phyloP scores from a whole-genome alignment of 2,329 filamentous ascomycete species.

The Exophiala alcalophila region DNA sequence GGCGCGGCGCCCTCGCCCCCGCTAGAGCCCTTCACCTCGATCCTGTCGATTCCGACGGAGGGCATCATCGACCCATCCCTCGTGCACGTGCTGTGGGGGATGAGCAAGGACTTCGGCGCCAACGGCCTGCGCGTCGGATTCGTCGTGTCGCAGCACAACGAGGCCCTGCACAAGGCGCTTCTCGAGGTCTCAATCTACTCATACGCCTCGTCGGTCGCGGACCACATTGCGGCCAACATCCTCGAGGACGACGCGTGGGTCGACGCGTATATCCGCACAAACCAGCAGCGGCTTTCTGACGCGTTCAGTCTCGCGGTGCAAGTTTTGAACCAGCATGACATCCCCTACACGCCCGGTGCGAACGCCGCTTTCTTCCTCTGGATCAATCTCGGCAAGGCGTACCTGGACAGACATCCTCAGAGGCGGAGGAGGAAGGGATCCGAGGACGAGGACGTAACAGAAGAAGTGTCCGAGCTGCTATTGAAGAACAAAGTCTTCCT shows the following conservation, averaged over 20 bases:
- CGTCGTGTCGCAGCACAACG: constrained; percentile 50
- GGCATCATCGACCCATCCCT: constrained; percentile 49
- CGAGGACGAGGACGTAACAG: constrained; percentile 3
- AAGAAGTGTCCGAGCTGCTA: constrained; percentile 36
- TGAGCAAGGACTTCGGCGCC: constrained; percentile 55
- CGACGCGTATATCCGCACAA: constrained; percentile 45
- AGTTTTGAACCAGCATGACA: constrained; percentile 42
- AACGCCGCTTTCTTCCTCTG: constrained; percentile 60
- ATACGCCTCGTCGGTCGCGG: constrained; percentile 46
- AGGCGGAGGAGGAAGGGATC: not conserved
- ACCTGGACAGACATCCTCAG: constrained; percentile 4
- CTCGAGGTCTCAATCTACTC: constrained; percentile 46
- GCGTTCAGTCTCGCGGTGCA: constrained; percentile 41
- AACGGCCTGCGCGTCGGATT: constrained; percentile 55
- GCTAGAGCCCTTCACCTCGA: constrained; percentile 45
- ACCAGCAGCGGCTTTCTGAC: constrained; percentile 41
- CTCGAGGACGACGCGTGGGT: constrained; percentile 47
- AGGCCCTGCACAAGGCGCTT: constrained; percentile 40
- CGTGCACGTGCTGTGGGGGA: constrained; percentile 52
- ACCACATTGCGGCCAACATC: constrained; percentile 40
- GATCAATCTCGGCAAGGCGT: constrained; percentile 45
- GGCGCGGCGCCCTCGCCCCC: constrained; percentile 31
- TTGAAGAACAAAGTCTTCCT: constrained; percentile 39
- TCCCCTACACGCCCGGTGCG: constrained; percentile 47
- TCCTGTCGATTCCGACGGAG: constrained; percentile 43